phyloP scores from a whole-genome alignment of 108 stramenopile genomes.

The Nitzschia inconspicua region DNA sequence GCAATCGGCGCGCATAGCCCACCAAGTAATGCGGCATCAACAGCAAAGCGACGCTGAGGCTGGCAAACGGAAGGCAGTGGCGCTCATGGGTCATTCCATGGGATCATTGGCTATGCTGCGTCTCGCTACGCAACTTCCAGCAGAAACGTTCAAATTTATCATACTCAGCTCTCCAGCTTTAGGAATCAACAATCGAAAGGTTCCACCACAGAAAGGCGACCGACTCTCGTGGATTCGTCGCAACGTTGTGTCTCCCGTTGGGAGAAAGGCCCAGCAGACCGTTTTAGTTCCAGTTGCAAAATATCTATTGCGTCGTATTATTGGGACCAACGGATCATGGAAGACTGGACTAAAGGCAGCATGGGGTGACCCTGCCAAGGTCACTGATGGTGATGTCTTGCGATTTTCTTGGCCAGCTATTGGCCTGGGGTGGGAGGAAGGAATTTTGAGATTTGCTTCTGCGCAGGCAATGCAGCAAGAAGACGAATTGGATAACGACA shows the following conservation, averaged over 20 bases:
- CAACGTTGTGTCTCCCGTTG: neutral
- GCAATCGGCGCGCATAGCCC: conserved; percentile 43
- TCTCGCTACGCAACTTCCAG: conserved; percentile 50
- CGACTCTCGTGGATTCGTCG: neutral
- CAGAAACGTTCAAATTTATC: conserved; percentile 29
- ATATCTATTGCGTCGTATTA: conserved; percentile 60
- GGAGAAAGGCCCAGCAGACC: no score
- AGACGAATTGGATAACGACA: conserved; percentile 31
- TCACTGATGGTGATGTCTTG: conserved; percentile 60
- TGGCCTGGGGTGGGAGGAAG: conserved; percentile 75
- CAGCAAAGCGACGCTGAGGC: neutral
- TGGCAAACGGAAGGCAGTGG: neutral
- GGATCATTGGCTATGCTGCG: conserved; percentile 57
- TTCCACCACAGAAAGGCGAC: neutral
- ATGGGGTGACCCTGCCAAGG: conserved; percentile 49
- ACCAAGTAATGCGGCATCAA: conserved; percentile 26
- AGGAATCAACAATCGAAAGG: conserved; percentile 19
- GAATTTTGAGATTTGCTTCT: conserved; percentile 56
- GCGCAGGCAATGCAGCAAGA: conserved; percentile 15
- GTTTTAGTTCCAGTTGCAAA: conserved; percentile 32
- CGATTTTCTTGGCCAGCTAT: conserved; percentile 84
- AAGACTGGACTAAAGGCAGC: conserved; percentile 44
- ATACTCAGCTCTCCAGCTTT: conserved; percentile 73
- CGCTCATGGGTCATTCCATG: conserved; percentile 78
- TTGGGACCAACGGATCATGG: conserved; percentile 60